These are phyloP conservation scores for Termitomyces sp. DNA, from an alignment of 768 basidiomycete species.

Conservation along the genomic window DNA sequence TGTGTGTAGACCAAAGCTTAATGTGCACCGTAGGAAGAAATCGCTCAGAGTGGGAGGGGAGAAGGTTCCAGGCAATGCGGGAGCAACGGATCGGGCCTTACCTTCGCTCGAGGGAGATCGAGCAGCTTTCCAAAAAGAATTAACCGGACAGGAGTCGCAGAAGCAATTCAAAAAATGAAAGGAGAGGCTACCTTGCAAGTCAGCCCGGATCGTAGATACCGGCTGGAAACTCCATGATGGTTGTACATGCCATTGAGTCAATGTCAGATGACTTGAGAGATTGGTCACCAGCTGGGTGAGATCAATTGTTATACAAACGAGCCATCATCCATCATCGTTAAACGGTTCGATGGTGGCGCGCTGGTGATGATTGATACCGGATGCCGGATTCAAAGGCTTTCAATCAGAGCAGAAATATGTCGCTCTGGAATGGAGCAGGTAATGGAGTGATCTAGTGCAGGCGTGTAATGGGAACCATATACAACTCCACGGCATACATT, in stretches of 20 bases:
- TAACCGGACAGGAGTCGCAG: slow-evolving; percentile 13
- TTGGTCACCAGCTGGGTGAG: background rate
- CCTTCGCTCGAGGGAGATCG: slow-evolving; percentile 11
- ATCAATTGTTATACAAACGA: slow-evolving; percentile 2
- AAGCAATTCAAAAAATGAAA: background rate
- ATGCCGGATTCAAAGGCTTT: slow-evolving; percentile 6
- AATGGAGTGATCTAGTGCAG: background rate
- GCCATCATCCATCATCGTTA: slow-evolving; percentile 3
- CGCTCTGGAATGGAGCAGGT: background rate
- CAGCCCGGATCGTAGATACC: slow-evolving; percentile 12
- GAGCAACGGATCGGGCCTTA: background rate
- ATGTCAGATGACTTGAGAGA: slow-evolving; percentile 14
- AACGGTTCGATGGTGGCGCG: slow-evolving; percentile 11
- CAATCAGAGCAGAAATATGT: background rate
- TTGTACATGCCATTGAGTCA: background rate
- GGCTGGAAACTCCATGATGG: slow-evolving; percentile 7
- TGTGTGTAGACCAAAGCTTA: background rate
- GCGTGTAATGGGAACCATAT: background rate
- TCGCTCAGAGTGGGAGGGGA: slow-evolving; percentile 7
- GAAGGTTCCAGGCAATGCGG: slow-evolving; percentile 3
- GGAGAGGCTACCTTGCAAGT: slow-evolving; percentile 9
- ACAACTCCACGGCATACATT: background rate
- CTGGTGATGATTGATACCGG: slow-evolving; percentile 9
- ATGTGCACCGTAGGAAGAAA: slow-evolving; percentile 19
- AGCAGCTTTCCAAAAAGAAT: slow-evolving; percentile 1